Percentiles rank a stretch among this genome's conserved stretches.
Evolutionary conservation across 2,329 filamentous ascomycete species (phyloP).

Genomic region (Pseudocercospora vitis): DNA sequence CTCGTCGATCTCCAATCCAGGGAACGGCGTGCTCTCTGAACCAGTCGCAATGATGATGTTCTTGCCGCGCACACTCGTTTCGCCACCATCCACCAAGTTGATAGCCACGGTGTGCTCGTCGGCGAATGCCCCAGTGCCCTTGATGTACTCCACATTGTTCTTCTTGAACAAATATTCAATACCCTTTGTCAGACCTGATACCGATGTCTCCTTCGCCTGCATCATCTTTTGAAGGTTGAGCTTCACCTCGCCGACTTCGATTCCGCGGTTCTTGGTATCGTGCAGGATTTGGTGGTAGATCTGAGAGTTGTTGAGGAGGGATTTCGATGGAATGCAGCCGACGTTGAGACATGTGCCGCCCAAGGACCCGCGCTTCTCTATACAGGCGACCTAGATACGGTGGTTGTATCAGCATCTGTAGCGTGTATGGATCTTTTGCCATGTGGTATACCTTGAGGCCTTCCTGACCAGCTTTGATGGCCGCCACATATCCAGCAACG

Average conservation of each 20-base stretch:
- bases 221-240: conserved; percentile 94
- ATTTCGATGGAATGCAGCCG: conserved; percentile 98
- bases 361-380: conserved; percentile 94
- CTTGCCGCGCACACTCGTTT: conserved; percentile 83
- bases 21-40: conserved; percentile 93
- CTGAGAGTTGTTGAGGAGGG: conserved; percentile 98
- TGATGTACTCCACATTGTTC: conserved; percentile 97
- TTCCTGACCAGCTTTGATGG: conserved; percentile 98
- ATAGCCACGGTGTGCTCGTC: conserved; percentile 85
- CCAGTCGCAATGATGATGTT: conserved; percentile 98
- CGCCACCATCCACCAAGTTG: conserved; percentile 84
- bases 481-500: conserved; percentile 96
- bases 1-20: conserved; percentile 92
- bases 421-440: neutral
- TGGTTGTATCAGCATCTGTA: conserved; percentile 11
- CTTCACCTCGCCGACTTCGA: conserved; percentile 95
- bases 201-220: conserved; percentile 96
- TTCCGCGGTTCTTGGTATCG: conserved; percentile 95
- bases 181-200: conserved; percentile 87
- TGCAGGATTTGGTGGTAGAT: conserved; percentile 93
- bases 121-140: conserved; percentile 61
- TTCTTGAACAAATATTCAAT: conserved; percentile 99
- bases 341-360: conserved; percentile 98
- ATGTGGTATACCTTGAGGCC: conserved; percentile 74
- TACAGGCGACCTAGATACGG: conserved; percentile 74